Conservation (phyloP, 345 rosid species). For the Pistacia atlantica region DNA sequence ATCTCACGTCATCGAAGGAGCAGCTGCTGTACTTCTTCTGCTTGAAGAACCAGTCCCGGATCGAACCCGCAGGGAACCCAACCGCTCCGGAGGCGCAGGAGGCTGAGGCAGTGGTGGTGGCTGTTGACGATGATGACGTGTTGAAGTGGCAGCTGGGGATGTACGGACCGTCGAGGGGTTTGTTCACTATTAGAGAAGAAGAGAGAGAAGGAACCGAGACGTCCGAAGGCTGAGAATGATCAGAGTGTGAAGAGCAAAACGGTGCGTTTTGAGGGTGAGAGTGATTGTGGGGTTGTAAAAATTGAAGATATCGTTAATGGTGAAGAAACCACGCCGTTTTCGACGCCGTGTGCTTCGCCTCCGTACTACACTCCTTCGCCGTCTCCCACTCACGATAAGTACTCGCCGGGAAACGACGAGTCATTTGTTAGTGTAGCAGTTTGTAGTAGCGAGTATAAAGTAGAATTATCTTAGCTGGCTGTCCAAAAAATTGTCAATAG, state of each 20-base stretch:
- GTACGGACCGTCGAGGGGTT: conserved; percentile 58
- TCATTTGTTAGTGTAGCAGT: conserved; percentile 10
- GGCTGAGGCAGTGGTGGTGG: conserved; percentile 4
- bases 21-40: conserved; percentile 80
- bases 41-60: conserved; percentile 56
- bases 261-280: conserved; percentile 1
- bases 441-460: neutral
- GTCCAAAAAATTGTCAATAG: neutral
- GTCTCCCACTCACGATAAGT: conserved; percentile 44
- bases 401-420: neutral
- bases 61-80: conserved; percentile 46
- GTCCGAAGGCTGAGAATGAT: conserved; percentile 10
- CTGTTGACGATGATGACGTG: conserved; percentile 34
- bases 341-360: conserved; percentile 72
- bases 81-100: conserved; percentile 11
- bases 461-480: neutral
- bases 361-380: conserved; percentile 59
- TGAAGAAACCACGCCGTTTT: conserved; percentile 59
- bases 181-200: conserved; percentile 75
- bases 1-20: conserved; percentile 61
- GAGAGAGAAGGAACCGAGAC: conserved; percentile 46
- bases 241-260: neutral
- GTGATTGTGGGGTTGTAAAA: conserved; percentile 1
- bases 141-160: conserved; percentile 38
- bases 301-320: neutral